phyloP scores from a whole-genome alignment of 306 rosid genomes.

The Potentilla sterilis region DNA sequence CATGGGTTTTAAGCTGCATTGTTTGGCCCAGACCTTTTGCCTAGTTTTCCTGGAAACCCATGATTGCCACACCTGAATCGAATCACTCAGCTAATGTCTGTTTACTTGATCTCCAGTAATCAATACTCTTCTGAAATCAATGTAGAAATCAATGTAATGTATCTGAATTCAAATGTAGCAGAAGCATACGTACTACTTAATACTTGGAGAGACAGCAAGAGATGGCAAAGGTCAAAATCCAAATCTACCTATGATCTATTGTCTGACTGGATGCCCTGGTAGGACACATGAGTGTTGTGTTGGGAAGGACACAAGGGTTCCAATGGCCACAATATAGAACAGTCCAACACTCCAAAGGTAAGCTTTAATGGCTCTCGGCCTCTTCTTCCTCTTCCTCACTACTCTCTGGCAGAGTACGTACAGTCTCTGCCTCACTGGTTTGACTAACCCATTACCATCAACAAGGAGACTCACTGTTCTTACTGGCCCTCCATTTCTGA shows the following conservation, averaged over 20 bases:
- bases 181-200: not conserved
- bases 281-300: not conserved
- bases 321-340: not conserved
- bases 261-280: not conserved
- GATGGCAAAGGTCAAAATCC: not conserved
- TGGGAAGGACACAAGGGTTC: not conserved
- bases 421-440: not conserved
- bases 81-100: too few relatives aligned
- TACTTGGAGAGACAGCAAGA: not conserved
- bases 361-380: not conserved
- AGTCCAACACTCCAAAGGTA: not conserved
- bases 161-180: not conserved
- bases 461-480: not conserved
- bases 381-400: not conserved
- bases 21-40: too few relatives aligned
- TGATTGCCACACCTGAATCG: too few relatives aligned
- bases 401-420: not conserved
- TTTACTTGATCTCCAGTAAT: too few relatives aligned
- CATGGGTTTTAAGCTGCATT: too few relatives aligned
- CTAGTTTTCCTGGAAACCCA: too few relatives aligned
- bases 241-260: not conserved
- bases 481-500: not conserved
- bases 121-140: not conserved
- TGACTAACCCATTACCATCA: not conserved
- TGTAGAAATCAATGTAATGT: too few relatives aligned